Base-by-base conservation (phyloP, 768 basidiomycete genomes). In the Xanthoconium stramineum region DNA sequence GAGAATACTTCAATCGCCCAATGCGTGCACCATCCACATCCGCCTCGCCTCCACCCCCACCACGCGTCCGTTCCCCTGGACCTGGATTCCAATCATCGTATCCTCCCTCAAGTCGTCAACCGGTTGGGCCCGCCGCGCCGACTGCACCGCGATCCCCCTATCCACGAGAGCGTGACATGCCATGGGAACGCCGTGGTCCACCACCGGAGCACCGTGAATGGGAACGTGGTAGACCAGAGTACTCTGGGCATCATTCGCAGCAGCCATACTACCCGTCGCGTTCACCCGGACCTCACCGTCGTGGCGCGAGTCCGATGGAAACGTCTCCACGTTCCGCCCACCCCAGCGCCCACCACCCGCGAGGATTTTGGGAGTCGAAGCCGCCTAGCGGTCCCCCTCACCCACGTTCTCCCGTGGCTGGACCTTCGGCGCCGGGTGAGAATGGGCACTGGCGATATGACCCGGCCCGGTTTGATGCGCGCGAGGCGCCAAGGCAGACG, bases 361-460 rank as follows among this genome's bases (percentile, higher is more conserved):
- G 76, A 15, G 65, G 78, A 8, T 82, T 83, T 63, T 88, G 86
- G 86, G 88, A 88, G 15, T 70, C 79, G 33, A 85, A 84, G 65
- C 82, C 80, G 3, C 68, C 75, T 1, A 55, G 66, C 12, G 67
- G 69, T 30, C 69, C 67, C 4, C 59, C 66, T 42, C 69, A 61
- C 4, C 62, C 65, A 29, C 71, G 68, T 13, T 66, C 75, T 2
- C 71, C 72, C 50, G 73, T 73, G 10, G 63, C 72, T 5, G 72
- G 72, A 42, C 70, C 71, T 13, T 65, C 70, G 6, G 69, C 69
- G 11, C 74, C 73, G 32, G 74, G 75, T 12, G 83, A 83, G 49
- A 74, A 68, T 29, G 64, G 77, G 0, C 73, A 70, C 15, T 76
- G 83, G 60, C 77, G 87, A 17, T 89, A 89, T 59, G 88, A 89